These are phyloP conservation scores for Saitozyma sp. DNA, from an alignment of 768 basidiomycete species.

Conservation along the genomic window DNA sequence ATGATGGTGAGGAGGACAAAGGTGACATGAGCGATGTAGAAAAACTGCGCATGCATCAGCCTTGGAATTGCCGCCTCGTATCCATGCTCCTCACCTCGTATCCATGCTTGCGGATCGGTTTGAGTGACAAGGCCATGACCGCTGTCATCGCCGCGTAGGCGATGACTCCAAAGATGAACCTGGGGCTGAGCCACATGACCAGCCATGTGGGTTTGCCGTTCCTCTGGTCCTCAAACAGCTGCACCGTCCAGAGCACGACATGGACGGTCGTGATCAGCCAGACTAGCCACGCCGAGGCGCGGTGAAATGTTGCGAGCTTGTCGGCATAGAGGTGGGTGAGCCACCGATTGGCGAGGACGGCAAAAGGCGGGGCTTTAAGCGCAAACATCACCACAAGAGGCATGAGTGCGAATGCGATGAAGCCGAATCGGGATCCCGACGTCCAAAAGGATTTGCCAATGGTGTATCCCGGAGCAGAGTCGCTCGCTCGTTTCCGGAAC, in stretches of 20 bases:
- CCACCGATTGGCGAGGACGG: constrained; percentile 66
- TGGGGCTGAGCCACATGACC: constrained; percentile 63
- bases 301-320: constrained; percentile 70
- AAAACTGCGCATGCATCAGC: constrained; percentile 59
- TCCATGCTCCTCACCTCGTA: constrained; percentile 46
- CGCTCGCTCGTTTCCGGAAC: constrained; percentile 49
- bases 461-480: constrained; percentile 60
- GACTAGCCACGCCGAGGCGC: constrained; percentile 69
- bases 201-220: constrained; percentile 53
- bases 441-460: constrained; percentile 73
- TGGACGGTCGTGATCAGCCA: constrained; percentile 67
- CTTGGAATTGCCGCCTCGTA: not conserved
- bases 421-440: constrained; percentile 64
- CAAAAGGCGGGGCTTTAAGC: constrained; percentile 67
- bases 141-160: constrained; percentile 50
- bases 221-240: constrained; percentile 62
- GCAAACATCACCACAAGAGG: constrained; percentile 71
- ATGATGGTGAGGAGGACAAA: constrained; percentile 66
- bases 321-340: constrained; percentile 70
- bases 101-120: constrained; percentile 42
- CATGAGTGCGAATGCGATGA: constrained; percentile 70
- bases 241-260: constrained; percentile 68
- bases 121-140: constrained; percentile 43
- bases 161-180: constrained; percentile 66
- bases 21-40: constrained; percentile 67